Conservation (phyloP, 1,284 basidiomycete species). For the Fomitopsis palustris region DNA sequence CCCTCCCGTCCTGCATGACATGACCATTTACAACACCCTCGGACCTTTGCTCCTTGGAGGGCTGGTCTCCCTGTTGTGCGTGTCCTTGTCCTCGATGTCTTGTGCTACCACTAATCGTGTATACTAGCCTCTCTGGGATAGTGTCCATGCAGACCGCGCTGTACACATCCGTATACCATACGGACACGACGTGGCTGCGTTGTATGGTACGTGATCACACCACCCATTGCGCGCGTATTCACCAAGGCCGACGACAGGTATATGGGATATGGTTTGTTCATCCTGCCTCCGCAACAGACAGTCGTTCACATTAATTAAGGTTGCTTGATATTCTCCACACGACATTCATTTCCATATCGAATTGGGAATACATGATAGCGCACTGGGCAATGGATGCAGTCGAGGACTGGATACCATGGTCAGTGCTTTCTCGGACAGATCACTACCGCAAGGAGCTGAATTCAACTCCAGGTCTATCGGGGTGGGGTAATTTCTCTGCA, state of each 20-base stretch:
- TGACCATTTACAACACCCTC: not conserved
- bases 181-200: conserved; percentile 12
- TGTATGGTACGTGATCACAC: conserved; percentile 7
- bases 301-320: conserved; percentile 17
- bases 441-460: conserved; percentile 10
- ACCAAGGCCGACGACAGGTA: conserved; percentile 9
- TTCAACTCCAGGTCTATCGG: conserved; percentile 10
- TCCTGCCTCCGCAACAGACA: not conserved
- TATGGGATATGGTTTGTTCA: conserved; percentile 13
- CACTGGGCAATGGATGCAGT: conserved; percentile 21
- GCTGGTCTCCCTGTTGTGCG: conserved; percentile 8
- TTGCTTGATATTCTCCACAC: conserved; percentile 27
- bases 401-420: conserved; percentile 28
- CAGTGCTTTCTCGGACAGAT: conserved; percentile 11
- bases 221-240: not conserved
- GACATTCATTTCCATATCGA: conserved; percentile 26
- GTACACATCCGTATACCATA: conserved; percentile 16
- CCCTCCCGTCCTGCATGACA: not conserved
- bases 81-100: not conserved
- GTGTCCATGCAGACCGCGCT: conserved; percentile 20
- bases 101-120: not conserved
- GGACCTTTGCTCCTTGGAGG: conserved; percentile 7
- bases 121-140: conserved; percentile 17
- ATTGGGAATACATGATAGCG: conserved; percentile 34
- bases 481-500: conserved; percentile 2